Conservation (phyloP, 768 basidiomycete species). For the Lactifluus pinguis region DNA sequence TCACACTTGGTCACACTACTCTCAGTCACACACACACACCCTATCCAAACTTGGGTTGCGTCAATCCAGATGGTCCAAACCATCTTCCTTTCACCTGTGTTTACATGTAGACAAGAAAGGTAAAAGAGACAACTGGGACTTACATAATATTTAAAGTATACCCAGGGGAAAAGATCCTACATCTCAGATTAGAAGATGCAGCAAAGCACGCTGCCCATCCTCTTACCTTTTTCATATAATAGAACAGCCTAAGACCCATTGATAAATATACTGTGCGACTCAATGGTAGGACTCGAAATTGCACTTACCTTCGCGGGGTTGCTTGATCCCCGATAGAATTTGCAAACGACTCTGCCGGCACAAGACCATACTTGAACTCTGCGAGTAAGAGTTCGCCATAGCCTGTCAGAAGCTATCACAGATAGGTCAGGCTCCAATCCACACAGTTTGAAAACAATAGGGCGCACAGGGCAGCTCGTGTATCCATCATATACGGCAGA, state of each 20-base stretch:
- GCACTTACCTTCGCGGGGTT: constrained; percentile 58
- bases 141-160: constrained; percentile 26
- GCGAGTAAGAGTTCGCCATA: constrained; percentile 80
- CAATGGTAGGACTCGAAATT: not conserved
- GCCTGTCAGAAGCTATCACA: constrained; percentile 59
- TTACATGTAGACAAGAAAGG: not conserved
- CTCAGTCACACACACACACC: not conserved
- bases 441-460: not conserved
- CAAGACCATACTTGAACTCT: constrained; percentile 89
- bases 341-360: constrained; percentile 81
- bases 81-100: constrained; percentile 25
- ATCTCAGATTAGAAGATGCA: not conserved
- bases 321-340: constrained; percentile 60
- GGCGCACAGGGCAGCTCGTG: constrained; percentile 74
- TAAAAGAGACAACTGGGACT: not conserved
- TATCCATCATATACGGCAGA: constrained; percentile 79
- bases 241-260: constrained; percentile 29
- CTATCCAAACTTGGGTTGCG: constrained; percentile 18
- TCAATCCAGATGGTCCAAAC: constrained; percentile 25
- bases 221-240: constrained; percentile 35
- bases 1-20: constrained; percentile 8
- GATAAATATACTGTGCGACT: not conserved
- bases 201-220: not conserved
- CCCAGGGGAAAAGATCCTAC: constrained; percentile 30
- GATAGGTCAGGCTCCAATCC: not conserved